A percentile compares a stretch with the other conserved stretches of the same genome.
Conservation (phyloP, 805 yeast species). For the Candida coleopterorum region DNA sequence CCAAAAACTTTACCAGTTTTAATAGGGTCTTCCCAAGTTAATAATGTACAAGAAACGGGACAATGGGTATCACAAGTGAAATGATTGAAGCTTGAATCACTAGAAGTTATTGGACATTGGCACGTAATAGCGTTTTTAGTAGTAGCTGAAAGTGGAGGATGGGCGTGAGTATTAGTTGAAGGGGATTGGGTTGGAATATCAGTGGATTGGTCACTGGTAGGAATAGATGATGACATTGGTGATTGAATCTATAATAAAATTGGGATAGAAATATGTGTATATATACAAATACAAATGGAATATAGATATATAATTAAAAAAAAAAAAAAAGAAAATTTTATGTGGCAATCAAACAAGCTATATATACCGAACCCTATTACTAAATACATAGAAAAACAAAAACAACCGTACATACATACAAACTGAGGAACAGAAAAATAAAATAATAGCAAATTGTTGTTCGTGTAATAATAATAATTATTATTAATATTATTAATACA, state of each 20-base stretch:
- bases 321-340: too few relatives aligned
- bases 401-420: too few relatives aligned
- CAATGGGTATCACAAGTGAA: background rate
- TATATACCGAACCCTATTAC: too few relatives aligned
- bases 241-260: background rate
- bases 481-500: too few relatives aligned
- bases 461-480: too few relatives aligned
- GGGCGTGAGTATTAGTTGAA: background rate
- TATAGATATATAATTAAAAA: too few relatives aligned
- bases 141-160: background rate
- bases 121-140: background rate
- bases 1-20: slow-evolving; percentile 76
- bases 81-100: background rate
- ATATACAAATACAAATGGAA: too few relatives aligned
- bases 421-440: slow-evolving; percentile 1
- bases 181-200: too few relatives aligned
- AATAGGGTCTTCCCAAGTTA: slow-evolving; percentile 74
- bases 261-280: too few relatives aligned
- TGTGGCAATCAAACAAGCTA: too few relatives aligned
- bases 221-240: background rate
- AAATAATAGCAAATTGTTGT: too few relatives aligned
- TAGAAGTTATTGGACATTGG: background rate
- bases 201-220: background rate
- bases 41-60: slow-evolving; percentile 27
- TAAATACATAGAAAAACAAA: too few relatives aligned